Evolutionary conservation across 768 basidiomycete genomes (phyloP), one percentile per base, ranked within the genome.

Genomic region (Phaeotremella skinneri): DNA sequence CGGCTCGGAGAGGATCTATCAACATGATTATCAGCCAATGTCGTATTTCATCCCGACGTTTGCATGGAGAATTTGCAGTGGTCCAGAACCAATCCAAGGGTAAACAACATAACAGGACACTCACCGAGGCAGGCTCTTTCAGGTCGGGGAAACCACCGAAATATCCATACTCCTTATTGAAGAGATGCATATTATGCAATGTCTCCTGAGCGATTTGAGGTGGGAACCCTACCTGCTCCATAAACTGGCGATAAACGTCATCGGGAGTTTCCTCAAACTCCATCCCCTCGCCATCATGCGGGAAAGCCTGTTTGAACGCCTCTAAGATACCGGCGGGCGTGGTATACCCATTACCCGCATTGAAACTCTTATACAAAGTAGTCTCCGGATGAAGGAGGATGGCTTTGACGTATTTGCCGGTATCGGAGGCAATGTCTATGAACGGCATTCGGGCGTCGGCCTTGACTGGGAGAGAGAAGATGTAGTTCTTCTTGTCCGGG

Each of bases 401-500:
- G 3, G 62, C 62, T 39, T 52, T 45, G 58, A 73, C 62, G 61
- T 59, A 73, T 23, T 63, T 64, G 26, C 71, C 71, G 34, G 67
- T 68, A 45, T 73, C 71, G 17, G 21, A 25, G 23, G 21, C 49
- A 30, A 41, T 50, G 57, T 70, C 58, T 29, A 70, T 42, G 1
- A 68, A 7, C 39, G 69, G 55, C 32, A 70, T n/a, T 29, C 62
- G 50, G 4, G 56, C 14, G 29, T 50, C 52, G 0, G 50, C 47
- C 5, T 56, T 32, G 54, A 58, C 25, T 14, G 68, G 66, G 5
- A 62, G 25, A 26, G 63, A 47, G 41, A 72, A 41, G 56, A 64
- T 41, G 54, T 54, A 69, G 31, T 51, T 47, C 20, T 57, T 62
- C 16, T 63, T 53, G 32, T 59, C 53, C n/a, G n/a, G n/a, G n/a